Conservation (phyloP, 352 stramenopile genomes). For the Peronospora belbahrii region DNA sequence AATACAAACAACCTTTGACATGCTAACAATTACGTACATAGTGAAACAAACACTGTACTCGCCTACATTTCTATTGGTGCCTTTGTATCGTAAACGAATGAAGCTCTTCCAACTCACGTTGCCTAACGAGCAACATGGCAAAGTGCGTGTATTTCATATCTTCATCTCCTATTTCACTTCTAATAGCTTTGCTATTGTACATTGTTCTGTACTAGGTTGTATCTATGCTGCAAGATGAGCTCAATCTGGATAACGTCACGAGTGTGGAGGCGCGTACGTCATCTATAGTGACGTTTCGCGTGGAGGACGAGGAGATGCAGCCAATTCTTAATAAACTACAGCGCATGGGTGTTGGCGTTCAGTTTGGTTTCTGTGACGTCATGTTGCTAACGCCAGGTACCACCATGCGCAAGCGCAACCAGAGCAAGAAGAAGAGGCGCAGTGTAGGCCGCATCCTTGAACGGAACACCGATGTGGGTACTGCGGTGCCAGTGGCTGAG, state of each 20-base stretch:
- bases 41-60: background rate
- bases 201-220: slow-evolving; percentile 38
- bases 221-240: slow-evolving; percentile 69
- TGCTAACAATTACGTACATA: too few species aligned
- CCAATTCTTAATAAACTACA: slow-evolving; percentile 76
- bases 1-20: too few species aligned
- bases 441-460: slow-evolving; percentile 62
- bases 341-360: slow-evolving; percentile 70
- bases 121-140: slow-evolving; percentile 75
- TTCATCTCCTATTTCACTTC: background rate
- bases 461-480: slow-evolving; percentile 73
- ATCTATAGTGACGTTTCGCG: slow-evolving; percentile 81
- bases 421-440: slow-evolving; percentile 46
- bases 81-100: slow-evolving; percentile 25
- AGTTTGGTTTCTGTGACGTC: slow-evolving; percentile 85
- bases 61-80: background rate
- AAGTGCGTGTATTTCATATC: slow-evolving; percentile 19
- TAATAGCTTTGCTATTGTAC: background rate
- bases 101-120: slow-evolving; percentile 87
- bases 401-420: slow-evolving; percentile 53
- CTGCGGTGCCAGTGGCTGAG: slow-evolving; percentile 75
- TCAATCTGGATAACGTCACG: slow-evolving; percentile 78
- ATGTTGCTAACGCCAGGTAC: slow-evolving; percentile 83
- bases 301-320: slow-evolving; percentile 82
- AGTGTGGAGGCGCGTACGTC: slow-evolving; percentile 80